Base-by-base conservation (phyloP, 2,329 filamentous ascomycete species). In the Dendrostoma leiphaemia region DNA sequence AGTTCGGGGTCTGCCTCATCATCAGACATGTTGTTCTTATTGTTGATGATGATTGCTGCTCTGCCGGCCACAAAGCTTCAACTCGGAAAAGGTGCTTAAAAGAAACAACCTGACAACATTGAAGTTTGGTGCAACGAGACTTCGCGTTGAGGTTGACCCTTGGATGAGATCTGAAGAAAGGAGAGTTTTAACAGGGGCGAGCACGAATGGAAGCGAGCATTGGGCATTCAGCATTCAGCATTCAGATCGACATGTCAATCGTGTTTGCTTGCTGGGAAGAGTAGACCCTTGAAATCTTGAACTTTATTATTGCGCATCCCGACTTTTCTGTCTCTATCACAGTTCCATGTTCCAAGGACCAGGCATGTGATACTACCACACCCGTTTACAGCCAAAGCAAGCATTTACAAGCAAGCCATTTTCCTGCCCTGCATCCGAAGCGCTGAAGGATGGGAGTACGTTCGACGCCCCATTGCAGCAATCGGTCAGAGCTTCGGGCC, bases 1-100 rank as follows among this genome's bases (percentile, higher is more conserved):
- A 97, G 84, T 72, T 97, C 92, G 37, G 83, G 87, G 67, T 97
- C 93, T 45, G 88, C 86, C 70, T 96, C 93, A 71, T 96, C 90
- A 75, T 97, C 91, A 44, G 90, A 95, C 89, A 95, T 95, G 17
- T 38, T 54, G 15, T 3, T 38, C 21, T 51, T 40, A 8, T 15
- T 12, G 24, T 15, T 8, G 29, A 21, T n/a, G n/a, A n/a, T n/a
- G n/a, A n/a, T n/a, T n/a, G n/a, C n/a, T n/a, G n/a, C n/a, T n/a
- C n/a, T n/a, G n/a, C n/a, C n/a, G n/a, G n/a, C n/a, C n/a, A n/a
- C n/a, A n/a, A n/a, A n/a, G n/a, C n/a, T n/a, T n/a, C n/a, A n/a
- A n/a, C n/a, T n/a, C n/a, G n/a, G n/a, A n/a, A n/a, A n/a, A n/a
- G 38, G 13, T 29, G 3, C 26, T 2, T 50, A 28, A 10, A 5